phyloP scores from a whole-genome alignment of 2,329 filamentous ascomycete species.

The Hypoxylon sp. region DNA sequence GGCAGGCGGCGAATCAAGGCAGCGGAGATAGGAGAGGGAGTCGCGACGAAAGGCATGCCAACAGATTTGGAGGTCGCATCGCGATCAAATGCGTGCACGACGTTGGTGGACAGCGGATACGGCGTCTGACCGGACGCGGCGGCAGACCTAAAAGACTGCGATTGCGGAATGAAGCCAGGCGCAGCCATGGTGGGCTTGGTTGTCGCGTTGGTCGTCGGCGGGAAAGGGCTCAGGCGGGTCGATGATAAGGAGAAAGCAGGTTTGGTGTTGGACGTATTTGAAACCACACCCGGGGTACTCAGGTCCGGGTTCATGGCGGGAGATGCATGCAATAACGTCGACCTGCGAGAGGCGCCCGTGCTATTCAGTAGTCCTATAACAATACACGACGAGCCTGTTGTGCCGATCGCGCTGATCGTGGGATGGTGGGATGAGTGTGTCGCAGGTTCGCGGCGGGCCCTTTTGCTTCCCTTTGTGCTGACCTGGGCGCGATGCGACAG shows the following conservation, averaged over 20 bases:
- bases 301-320: constrained; percentile 42
- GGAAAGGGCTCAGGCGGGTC: constrained; percentile 38
- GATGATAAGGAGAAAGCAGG: constrained; percentile 40
- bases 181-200: constrained; percentile 54
- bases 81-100: constrained; percentile 51
- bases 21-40: constrained; percentile 48
- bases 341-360: constrained; percentile 34
- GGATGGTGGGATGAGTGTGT: constrained; percentile 28
- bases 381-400: constrained; percentile 17
- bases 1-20: constrained; percentile 65
- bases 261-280: constrained; percentile 36
- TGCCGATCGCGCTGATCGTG: constrained; percentile 46
- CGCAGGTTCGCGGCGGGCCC: constrained; percentile 30
- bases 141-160: constrained; percentile 50
- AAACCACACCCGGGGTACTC: constrained; percentile 33
- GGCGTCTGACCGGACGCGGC: constrained; percentile 45
- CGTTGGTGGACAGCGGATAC: constrained; percentile 46
- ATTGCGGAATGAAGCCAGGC: constrained; percentile 52
- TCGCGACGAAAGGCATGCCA: constrained; percentile 50
- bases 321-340: constrained; percentile 38
- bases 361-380: constrained; percentile 27
- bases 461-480: constrained; percentile 16
- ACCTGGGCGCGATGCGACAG: constrained; percentile 27
- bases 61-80: constrained; percentile 51
- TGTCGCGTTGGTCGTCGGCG: constrained; percentile 28